Evolutionary conservation across 2,329 filamentous ascomycete genomes (phyloP).

Genomic region (Acephala macrosclerotiorum): DNA sequence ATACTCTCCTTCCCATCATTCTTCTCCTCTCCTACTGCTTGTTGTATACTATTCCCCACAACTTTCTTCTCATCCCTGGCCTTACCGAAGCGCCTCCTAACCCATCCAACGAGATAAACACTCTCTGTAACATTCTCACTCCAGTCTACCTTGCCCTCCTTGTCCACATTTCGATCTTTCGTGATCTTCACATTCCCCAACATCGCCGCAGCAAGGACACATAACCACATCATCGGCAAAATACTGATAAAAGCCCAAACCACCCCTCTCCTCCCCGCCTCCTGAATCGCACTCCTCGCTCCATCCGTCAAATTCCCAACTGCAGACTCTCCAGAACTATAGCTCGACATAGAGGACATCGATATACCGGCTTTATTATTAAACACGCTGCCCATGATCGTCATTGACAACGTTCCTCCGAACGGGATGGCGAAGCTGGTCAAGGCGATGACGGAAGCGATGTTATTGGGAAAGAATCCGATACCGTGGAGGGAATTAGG

Average conservation of each 20-base stretch:
- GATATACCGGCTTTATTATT: constrained; percentile 57
- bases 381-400: constrained; percentile 73
- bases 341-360: constrained; percentile 41
- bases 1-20: too few relatives aligned
- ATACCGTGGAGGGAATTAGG: constrained; percentile 65
- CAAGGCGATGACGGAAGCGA: constrained; percentile 65
- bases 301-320: constrained; percentile 44
- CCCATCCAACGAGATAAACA: neutral
- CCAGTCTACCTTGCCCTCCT: neutral
- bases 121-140: constrained; percentile 13
- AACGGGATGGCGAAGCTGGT: constrained; percentile 66
- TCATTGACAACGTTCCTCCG: constrained; percentile 69
- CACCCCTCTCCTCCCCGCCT: constrained; percentile 61
- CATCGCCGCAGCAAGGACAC: constrained; percentile 50
- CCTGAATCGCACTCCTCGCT: constrained; percentile 46
- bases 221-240: constrained; percentile 62
- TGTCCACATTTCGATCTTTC: constrained; percentile 29
- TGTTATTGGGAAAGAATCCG: constrained; percentile 63
- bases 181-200: constrained; percentile 55
- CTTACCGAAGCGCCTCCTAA: neutral
- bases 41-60: too few relatives aligned
- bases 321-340: constrained; percentile 36
- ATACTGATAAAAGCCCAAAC: constrained; percentile 71
- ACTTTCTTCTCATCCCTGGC: too few relatives aligned
- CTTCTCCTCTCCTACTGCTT: too few relatives aligned